phyloP scores from a whole-genome alignment of 2,329 filamentous ascomycete genomes.

The Diplodia seriata region DNA sequence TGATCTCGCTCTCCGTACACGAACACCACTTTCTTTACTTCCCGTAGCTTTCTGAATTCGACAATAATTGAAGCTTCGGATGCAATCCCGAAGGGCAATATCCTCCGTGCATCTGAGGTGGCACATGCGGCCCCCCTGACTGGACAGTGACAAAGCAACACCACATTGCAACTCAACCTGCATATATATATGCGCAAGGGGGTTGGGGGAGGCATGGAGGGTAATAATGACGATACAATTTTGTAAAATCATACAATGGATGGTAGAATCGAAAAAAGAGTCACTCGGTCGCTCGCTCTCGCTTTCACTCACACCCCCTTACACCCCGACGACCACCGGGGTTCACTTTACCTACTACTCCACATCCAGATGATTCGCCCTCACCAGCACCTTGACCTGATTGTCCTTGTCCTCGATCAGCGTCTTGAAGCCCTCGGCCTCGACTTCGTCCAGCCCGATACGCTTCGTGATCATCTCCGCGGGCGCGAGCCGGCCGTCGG shows the following conservation, averaged over 20 bases:
- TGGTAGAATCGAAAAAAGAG: neutral
- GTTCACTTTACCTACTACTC: neutral
- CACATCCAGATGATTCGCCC: slow-evolving; percentile 35
- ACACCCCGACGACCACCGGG: too few species aligned
- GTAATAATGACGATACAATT: neutral
- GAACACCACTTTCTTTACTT: neutral
- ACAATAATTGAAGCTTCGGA: neutral
- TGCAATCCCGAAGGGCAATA: neutral
- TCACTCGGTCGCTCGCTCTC: too few species aligned
- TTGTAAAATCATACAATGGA: slow-evolving; percentile 4
- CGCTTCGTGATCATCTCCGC: slow-evolving; percentile 58
- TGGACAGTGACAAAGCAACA: neutral
- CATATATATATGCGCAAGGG: neutral
- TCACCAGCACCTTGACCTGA: slow-evolving; percentile 58
- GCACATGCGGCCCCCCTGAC: neutral
- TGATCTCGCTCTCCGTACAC: neutral
- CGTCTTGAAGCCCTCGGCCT: slow-evolving; percentile 56
- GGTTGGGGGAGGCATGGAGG: too few species aligned
- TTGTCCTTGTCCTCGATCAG: slow-evolving; percentile 58
- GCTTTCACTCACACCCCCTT: neutral
- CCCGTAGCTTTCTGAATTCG: neutral
- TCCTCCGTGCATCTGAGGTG: neutral
- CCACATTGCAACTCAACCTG: neutral
- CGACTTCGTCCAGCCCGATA: slow-evolving; percentile 55
- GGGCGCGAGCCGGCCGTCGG: slow-evolving; percentile 52